Conservation (phyloP, 306 rosid species). For the Carpinus viminea region DNA sequence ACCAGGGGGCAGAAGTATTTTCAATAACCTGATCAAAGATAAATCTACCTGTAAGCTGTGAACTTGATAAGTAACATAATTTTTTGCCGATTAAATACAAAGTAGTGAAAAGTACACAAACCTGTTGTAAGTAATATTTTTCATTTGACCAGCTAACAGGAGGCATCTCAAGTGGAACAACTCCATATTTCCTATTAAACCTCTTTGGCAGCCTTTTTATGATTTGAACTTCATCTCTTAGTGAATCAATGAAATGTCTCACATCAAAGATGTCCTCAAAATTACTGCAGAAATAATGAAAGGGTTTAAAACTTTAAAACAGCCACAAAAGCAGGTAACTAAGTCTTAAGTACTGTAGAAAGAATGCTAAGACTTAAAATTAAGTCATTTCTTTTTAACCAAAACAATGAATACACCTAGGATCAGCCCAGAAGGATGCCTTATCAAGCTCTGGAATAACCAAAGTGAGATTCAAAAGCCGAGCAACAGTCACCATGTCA, state of each 20-base stretch:
- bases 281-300: slow-evolving; percentile 61
- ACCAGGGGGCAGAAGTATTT: neutral
- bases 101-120: slow-evolving; percentile 30
- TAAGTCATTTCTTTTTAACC: slow-evolving; percentile 7
- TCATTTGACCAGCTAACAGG: slow-evolving; percentile 98
- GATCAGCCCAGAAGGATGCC: slow-evolving; percentile 97
- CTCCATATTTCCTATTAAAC: slow-evolving; percentile 62
- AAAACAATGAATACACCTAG: slow-evolving; percentile 59
- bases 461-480: slow-evolving; percentile 88
- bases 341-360: slow-evolving; percentile 49
- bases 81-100: neutral
- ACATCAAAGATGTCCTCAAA: slow-evolving; percentile 93
- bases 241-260: slow-evolving; percentile 79
- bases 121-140: slow-evolving; percentile 88
- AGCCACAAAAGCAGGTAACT: slow-evolving; percentile 18
- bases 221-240: slow-evolving; percentile 90
- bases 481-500: slow-evolving; percentile 97
- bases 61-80: neutral
- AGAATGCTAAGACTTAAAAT: slow-evolving; percentile 27
- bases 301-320: slow-evolving; percentile 32
- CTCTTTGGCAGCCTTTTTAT: slow-evolving; percentile 85
- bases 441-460: slow-evolving; percentile 99
- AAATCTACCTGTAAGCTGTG: neutral
- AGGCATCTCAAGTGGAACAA: slow-evolving; percentile 65
- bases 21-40: neutral